phyloP scores from a whole-genome alignment of 2,329 filamentous ascomycete genomes.

The Helminthosporium solani region DNA sequence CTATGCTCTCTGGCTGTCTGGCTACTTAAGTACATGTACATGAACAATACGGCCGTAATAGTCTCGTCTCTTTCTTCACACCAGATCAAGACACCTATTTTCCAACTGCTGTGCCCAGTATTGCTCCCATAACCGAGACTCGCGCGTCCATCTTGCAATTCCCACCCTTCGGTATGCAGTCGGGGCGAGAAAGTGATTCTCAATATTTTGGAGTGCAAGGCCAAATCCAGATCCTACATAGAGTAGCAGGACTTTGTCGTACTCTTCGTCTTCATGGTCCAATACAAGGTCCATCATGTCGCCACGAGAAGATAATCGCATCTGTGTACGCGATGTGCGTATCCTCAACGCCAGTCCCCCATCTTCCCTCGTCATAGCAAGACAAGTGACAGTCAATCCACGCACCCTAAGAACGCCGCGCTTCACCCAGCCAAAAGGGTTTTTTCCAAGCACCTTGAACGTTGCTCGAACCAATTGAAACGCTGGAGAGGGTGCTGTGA shows the following conservation, averaged over 20 bases:
- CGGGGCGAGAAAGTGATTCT: not conserved
- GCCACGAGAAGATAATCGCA: not conserved
- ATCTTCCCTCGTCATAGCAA: not conserved
- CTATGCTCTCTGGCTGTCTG: too few species aligned
- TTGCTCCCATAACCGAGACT: not conserved
- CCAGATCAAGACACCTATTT: not conserved
- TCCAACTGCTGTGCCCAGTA: not conserved
- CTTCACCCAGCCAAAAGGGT: slow-evolving; percentile 7
- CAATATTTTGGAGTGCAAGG: not conserved
- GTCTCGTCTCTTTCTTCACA: too few species aligned
- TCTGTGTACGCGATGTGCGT: not conserved
- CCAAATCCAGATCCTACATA: not conserved
- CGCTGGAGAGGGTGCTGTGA: not conserved
- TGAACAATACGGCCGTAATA: too few species aligned
- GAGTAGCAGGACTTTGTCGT: not conserved
- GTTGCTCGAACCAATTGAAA: not conserved
- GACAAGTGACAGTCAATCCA: not conserved
- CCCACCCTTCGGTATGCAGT: not conserved
- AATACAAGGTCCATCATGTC: not conserved
- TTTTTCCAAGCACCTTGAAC: slow-evolving; percentile 3
- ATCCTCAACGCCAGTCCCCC: not conserved
- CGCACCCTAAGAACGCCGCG: not conserved
- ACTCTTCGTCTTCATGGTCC: not conserved
- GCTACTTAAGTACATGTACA: too few species aligned
- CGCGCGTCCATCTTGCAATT: not conserved